phyloP scores from a whole-genome alignment of 768 basidiomycete genomes.

The Serendipita sp. region DNA sequence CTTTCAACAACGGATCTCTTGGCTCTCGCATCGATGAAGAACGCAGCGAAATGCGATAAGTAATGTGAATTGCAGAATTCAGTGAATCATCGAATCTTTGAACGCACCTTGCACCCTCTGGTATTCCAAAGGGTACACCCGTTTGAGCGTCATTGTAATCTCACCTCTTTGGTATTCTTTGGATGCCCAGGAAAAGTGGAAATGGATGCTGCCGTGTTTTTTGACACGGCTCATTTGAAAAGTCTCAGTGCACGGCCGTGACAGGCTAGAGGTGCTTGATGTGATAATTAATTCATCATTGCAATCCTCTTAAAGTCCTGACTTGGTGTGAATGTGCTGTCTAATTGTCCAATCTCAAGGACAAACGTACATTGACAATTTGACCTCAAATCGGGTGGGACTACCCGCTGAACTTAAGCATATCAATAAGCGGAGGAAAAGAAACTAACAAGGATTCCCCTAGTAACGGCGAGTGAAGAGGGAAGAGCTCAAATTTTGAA shows the following conservation, averaged over 20 bases:
- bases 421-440: conserved; percentile 84
- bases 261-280: too few relatives aligned
- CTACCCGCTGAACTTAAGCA: conserved; percentile 79
- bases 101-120: conserved; percentile 64
- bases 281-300: not conserved
- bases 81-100: conserved; percentile 75
- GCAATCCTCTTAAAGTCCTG: not conserved
- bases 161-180: conserved; percentile 27
- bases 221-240: not conserved
- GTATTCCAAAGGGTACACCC: conserved; percentile 59
- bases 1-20: conserved; percentile 54
- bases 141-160: conserved; percentile 55
- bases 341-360: not conserved
- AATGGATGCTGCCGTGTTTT: conserved; percentile 20
- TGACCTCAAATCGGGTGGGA: conserved; percentile 72
- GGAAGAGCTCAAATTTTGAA: conserved; percentile 74
- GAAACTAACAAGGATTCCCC: conserved; percentile 82
- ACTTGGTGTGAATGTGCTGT: conserved; percentile 18
- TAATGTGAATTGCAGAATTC: conserved; percentile 73
- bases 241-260: not conserved
- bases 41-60: conserved; percentile 66
- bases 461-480: conserved; percentile 77
- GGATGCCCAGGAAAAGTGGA: conserved; percentile 21
- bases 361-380: conserved; percentile 14
- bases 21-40: conserved; percentile 69